Conservation (phyloP, 2,329 filamentous ascomycete species). For the Bipolaris gigantea region DNA sequence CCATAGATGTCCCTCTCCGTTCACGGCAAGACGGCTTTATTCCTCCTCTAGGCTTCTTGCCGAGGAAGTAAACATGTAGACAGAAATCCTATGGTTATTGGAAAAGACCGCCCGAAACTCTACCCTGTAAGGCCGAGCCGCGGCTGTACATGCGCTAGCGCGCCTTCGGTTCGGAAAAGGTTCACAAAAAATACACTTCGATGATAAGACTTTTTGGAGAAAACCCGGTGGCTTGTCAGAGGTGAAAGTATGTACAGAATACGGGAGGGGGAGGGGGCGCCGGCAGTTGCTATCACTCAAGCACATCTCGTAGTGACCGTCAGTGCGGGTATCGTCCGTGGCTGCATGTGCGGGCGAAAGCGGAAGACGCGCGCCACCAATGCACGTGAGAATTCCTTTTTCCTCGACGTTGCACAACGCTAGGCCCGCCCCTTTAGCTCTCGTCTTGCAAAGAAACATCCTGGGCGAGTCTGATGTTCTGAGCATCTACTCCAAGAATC, state of each 20-base stretch:
- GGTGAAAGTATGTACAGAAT: neutral
- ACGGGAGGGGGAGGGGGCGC: neutral
- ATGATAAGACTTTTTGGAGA: neutral
- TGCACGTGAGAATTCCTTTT: neutral
- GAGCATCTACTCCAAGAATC: too few species aligned
- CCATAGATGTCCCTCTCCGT: constrained; percentile 47
- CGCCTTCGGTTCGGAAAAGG: constrained; percentile 36
- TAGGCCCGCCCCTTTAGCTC: neutral
- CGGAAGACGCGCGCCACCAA: neutral
- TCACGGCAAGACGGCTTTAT: too few species aligned
- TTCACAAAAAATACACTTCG: neutral
- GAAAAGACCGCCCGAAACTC: constrained; percentile 1
- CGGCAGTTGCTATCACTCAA: neutral
- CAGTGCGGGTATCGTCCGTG: neutral
- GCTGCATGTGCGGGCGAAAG: neutral
- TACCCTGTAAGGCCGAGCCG: constrained; percentile 42
- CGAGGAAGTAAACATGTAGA: constrained; percentile 30
- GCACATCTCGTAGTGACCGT: neutral
- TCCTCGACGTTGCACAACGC: neutral
- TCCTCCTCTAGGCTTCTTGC: too few species aligned
- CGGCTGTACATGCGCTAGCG: constrained; percentile 38
- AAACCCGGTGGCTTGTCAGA: constrained; percentile 22
- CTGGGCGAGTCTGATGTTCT: too few species aligned
- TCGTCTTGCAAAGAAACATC: neutral
- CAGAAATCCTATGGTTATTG: constrained; percentile 44